Conservation (phyloP, 1,284 basidiomycete species). For the Ustilago tritici region DNA sequence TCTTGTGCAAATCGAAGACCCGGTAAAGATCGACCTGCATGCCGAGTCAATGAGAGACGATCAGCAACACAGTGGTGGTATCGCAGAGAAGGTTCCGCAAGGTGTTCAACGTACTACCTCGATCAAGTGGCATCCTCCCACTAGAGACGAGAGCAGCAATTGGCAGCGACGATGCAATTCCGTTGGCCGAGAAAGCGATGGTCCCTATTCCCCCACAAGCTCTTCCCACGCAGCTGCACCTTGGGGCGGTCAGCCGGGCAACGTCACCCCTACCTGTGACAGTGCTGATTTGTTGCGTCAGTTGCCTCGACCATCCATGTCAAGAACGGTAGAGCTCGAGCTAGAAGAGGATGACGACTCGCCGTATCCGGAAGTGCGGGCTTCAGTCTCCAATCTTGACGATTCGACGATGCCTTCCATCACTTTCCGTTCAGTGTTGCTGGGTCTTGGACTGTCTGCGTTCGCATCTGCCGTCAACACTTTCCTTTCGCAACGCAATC, state of each 20-base stretch:
- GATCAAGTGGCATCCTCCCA: constrained; percentile 47
- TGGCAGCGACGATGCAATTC: constrained; percentile 15
- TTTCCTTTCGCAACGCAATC: constrained; percentile 60
- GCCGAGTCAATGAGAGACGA: not conserved
- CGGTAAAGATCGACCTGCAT: no score
- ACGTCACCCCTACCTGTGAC: constrained; percentile 18
- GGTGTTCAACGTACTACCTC: constrained; percentile 26
- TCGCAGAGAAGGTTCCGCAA: not conserved
- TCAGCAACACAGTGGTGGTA: not conserved
- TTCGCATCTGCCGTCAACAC: constrained; percentile 60
- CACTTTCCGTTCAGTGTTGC: constrained; percentile 60
- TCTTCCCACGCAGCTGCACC: constrained; percentile 12
- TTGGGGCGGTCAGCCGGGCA: constrained; percentile 9
- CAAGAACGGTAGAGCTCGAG: constrained; percentile 40
- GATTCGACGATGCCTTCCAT: constrained; percentile 60
- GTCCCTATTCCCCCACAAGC: constrained; percentile 5
- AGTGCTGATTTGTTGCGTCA: constrained; percentile 26
- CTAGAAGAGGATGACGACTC: constrained; percentile 59
- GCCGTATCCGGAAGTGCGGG: constrained; percentile 63
- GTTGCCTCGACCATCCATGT: constrained; percentile 14
- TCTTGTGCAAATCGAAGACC: constrained; percentile 15
- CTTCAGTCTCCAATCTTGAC: constrained; percentile 64
- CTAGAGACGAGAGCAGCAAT: constrained; percentile 6
- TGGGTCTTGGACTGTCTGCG: constrained; percentile 54
- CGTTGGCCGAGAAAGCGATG: constrained; percentile 13